A percentile compares a stretch with the other conserved stretches of the same genome.
These are phyloP conservation scores for Setaria viridis DNA, from an alignment of 202 grass and related monocot genomes.

Conservation along the genomic window DNA sequence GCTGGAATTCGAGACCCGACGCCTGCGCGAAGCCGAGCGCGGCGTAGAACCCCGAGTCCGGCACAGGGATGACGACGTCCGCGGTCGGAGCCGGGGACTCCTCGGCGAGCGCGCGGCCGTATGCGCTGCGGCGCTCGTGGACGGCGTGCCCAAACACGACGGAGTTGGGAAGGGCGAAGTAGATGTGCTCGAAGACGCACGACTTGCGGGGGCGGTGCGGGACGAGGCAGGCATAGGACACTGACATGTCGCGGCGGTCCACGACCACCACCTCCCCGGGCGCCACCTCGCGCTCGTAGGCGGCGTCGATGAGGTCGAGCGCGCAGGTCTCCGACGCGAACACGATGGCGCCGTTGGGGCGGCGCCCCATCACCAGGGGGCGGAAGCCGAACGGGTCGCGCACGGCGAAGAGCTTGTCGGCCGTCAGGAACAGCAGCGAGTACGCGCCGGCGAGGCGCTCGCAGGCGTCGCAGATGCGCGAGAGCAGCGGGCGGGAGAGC, in stretches of 20 bases:
- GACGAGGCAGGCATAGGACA: constrained; percentile 73
- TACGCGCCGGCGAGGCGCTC: constrained; percentile 76
- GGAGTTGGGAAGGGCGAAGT: constrained; percentile 87
- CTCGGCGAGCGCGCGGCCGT: constrained; percentile 81
- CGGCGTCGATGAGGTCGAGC: constrained; percentile 86
- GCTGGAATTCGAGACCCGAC: constrained; percentile 82
- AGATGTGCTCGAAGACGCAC: constrained; percentile 96
- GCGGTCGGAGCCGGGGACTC: constrained; percentile 77
- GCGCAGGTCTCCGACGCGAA: constrained; percentile 96
- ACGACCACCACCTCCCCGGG: constrained; percentile 83
- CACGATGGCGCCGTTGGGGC: constrained; percentile 71
- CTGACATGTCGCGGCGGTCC: constrained; percentile 73
- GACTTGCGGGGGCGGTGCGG: constrained; percentile 71
- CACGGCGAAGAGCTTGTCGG: constrained; percentile 79
- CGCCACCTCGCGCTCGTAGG: constrained; percentile 77
- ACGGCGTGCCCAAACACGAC: constrained; percentile 76
- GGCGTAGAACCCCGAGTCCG: constrained; percentile 92
- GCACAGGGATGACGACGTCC: constrained; percentile 93
- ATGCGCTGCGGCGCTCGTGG: constrained; percentile 80
- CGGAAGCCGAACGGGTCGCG: constrained; percentile 89
- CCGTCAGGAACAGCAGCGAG: constrained; percentile 87
- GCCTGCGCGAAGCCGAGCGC: constrained; percentile 77
- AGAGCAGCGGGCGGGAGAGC: constrained; percentile 72
- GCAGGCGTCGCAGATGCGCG: constrained; percentile 76
- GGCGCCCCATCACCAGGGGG: constrained; percentile 82